phyloP scores from a whole-genome alignment of 1,284 basidiomycete genomes.

The Boletus semigastroideus region DNA sequence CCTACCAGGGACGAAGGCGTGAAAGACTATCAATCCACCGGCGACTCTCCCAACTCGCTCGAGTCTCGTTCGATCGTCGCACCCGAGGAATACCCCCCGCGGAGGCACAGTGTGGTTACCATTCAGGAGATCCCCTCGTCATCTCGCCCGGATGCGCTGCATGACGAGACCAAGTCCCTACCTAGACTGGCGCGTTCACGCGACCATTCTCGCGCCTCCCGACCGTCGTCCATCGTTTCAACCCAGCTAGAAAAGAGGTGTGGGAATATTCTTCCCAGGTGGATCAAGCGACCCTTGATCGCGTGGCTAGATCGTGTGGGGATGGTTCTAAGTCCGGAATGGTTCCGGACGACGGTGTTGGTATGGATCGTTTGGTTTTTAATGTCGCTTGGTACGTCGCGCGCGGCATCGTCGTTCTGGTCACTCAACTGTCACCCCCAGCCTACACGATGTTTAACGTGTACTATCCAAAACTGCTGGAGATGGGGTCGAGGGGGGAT shows the following conservation, averaged over 20 bases:
- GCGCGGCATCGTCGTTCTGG: neutral
- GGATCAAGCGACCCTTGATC: slow-evolving; percentile 49
- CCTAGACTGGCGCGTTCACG: slow-evolving; percentile 3
- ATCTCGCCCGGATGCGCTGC: slow-evolving; percentile 1
- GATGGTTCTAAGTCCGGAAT: slow-evolving; percentile 80
- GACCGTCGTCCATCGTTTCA: slow-evolving; percentile 24
- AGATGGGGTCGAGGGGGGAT: slow-evolving; percentile 43
- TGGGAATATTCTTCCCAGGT: slow-evolving; percentile 44
- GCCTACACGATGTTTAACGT: slow-evolving; percentile 98
- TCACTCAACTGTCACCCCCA: slow-evolving; percentile 25
- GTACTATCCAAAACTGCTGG: slow-evolving; percentile 88
- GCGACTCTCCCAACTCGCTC: slow-evolving; percentile 39
- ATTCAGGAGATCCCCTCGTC: slow-evolving; percentile 10
- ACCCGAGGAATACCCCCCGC: slow-evolving; percentile 31
- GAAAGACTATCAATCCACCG: slow-evolving; percentile 42
- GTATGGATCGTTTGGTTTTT: slow-evolving; percentile 85
- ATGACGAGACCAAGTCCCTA: slow-evolving; percentile 19
- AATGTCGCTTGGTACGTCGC: slow-evolving; percentile 71
- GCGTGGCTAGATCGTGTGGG: slow-evolving; percentile 73
- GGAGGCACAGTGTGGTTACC: slow-evolving; percentile 11
- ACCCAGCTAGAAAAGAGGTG: slow-evolving; percentile 41
- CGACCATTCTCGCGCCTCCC: slow-evolving; percentile 16
- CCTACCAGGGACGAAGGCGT: slow-evolving; percentile 20
- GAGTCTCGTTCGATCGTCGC: slow-evolving; percentile 37
- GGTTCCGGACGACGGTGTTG: slow-evolving; percentile 80